Evolutionary conservation across 1,284 basidiomycete genomes (phyloP).

Genomic region (Leccinum ponderosum): DNA sequence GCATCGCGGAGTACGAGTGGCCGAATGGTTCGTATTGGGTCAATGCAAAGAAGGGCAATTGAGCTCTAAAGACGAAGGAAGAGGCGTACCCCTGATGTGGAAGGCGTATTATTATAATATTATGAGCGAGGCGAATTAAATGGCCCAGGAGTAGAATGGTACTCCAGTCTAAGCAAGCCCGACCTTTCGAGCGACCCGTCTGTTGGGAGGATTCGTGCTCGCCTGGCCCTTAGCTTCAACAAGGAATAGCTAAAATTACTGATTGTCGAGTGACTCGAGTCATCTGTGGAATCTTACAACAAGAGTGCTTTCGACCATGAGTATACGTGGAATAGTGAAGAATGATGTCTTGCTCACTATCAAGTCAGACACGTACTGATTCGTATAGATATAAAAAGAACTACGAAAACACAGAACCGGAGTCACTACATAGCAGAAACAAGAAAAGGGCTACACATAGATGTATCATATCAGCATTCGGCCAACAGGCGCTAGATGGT

Average conservation of each 20-base stretch:
- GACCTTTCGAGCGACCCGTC: background rate
- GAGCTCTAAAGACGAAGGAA: constrained; percentile 5
- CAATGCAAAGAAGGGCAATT: constrained; percentile 15
- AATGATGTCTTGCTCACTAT: constrained; percentile 7
- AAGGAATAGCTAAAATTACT: background rate
- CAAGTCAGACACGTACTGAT: constrained; percentile 12
- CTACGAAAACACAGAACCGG: constrained; percentile 10
- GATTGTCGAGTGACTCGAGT: background rate
- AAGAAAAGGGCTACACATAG: constrained; percentile 32
- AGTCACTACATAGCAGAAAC: constrained; percentile 28
- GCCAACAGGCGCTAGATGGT: constrained; percentile 22
- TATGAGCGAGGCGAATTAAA: background rate
- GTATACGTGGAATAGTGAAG: background rate
- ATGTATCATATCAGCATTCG: constrained; percentile 15
- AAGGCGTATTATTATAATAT: constrained; percentile 6
- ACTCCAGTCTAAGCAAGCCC: background rate
- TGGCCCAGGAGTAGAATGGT: background rate
- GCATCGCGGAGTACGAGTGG: constrained; percentile 75
- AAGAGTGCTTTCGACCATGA: constrained; percentile 1
- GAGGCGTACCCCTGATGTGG: background rate
- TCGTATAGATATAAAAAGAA: constrained; percentile 27
- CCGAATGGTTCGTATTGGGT: constrained; percentile 76
- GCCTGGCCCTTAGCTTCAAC: no score
- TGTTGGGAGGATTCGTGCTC: background rate
- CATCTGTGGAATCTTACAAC: background rate